Base-by-base conservation (phyloP, 768 basidiomycete genomes). In the Agrocybe chaxingu region DNA sequence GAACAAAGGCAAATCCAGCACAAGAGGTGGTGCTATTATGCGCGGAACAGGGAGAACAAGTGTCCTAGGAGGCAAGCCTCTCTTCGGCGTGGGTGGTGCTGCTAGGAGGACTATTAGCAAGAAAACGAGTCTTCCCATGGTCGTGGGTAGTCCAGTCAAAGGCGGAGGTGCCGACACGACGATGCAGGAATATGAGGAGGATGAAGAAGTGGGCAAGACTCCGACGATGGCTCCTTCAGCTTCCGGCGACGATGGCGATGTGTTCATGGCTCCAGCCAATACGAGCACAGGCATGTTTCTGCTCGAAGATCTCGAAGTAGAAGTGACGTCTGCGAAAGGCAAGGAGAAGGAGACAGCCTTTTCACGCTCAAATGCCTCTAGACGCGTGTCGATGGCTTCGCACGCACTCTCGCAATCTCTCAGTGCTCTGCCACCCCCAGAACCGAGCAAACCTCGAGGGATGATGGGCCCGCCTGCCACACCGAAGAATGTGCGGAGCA, bases 361-460 rank as follows among this genome's bases (percentile, higher is more conserved):
- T 12, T 43, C 65, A 29, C 61, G 61, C 42, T 62, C 57, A 13
- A 64, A 76, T 54, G 73, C 75, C 3, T 79, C 79, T 29, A 68
- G 79, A 39, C 68, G 82, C 36, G 80, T 81, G 4, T 84, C 83
- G 24, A 62, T 79, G 61, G 81, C 82, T 0, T 79, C 78, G 18
- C 78, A 82, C 48, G 74, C 79, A 3, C 75, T 87, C 32, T 79
- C 85, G 3, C 78, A 82, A 59, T 88, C 86, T 4, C 60, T 87
- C 32, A 77, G 71, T n/a, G 67, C 70, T 3, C 58, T 81, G 30
- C 79, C 80, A 37, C 57, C 70, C 38, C 72, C 74, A 3, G 32
- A 41, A 16, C 47, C 41, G 10, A 29, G 37, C 13, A 64, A 68
- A 24, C 63, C 70, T 8, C 58, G 58, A 52, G 67, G 68, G 10